A percentile compares a stretch with the other conserved stretches of the same genome.
phyloP scores from a whole-genome alignment of 768 basidiomycete species.

The Boletus tomentosulus region DNA sequence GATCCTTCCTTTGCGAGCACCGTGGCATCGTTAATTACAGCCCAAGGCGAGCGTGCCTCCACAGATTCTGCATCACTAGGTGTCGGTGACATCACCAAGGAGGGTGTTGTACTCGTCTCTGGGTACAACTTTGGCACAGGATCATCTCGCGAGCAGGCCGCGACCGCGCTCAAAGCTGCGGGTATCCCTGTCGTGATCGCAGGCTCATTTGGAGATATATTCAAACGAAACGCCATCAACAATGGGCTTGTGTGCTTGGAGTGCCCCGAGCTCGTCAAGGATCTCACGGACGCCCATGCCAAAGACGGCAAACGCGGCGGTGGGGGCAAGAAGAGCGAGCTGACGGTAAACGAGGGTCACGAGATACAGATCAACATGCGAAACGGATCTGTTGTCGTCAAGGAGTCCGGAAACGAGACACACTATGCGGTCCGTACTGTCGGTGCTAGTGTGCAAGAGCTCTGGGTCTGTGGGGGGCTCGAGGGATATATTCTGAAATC shows the following conservation, averaged over 20 bases:
- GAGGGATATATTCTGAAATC: slow-evolving; percentile 86
- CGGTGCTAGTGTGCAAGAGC: slow-evolving; percentile 92
- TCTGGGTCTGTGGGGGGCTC: slow-evolving; percentile 93
- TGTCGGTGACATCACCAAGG: slow-evolving; percentile 32
- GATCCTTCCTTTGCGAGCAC: slow-evolving; percentile 80
- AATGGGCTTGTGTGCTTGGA: slow-evolving; percentile 96
- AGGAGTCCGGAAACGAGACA: slow-evolving; percentile 39
- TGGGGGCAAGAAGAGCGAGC: slow-evolving; percentile 76
- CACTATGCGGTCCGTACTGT: slow-evolving; percentile 70
- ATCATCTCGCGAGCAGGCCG: slow-evolving; percentile 96
- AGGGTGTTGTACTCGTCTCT: slow-evolving; percentile 77
- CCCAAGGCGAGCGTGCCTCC: slow-evolving; percentile 10
- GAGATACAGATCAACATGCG: slow-evolving; percentile 61
- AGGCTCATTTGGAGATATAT: slow-evolving; percentile 99
- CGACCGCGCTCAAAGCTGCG: slow-evolving; percentile 92
- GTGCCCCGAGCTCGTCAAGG: slow-evolving; percentile 81
- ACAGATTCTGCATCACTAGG: slow-evolving; percentile 2
- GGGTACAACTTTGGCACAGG: slow-evolving; percentile 99
- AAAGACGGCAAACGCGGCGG: slow-evolving; percentile 70
- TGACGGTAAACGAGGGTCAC: slow-evolving; percentile 77
- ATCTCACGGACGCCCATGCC: slow-evolving; percentile 73
- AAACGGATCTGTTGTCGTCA: slow-evolving; percentile 64
- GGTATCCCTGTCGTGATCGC: slow-evolving; percentile 91
- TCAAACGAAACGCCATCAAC: slow-evolving; percentile 98
- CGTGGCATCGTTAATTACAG: slow-evolving; percentile 49